Base-by-base conservation (phyloP, 805 yeast genomes). In the Cyberlindnera mycetangii region DNA sequence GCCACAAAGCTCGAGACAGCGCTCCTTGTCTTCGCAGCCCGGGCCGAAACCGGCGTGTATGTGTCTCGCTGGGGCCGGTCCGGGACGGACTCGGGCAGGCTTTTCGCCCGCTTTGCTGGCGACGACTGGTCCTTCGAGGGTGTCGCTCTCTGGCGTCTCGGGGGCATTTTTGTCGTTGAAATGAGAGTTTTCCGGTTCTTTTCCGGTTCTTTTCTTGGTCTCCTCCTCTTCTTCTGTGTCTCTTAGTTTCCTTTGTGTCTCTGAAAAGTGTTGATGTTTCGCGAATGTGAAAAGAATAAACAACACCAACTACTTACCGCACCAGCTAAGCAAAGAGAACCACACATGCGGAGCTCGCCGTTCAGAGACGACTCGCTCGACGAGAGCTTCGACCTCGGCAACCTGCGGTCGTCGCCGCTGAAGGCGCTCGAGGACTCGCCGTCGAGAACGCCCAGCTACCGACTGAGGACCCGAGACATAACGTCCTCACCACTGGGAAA, bases 401-500 rank as follows among this genome's bases (percentile, higher is more conserved):
- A 37, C 34, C 32, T 51, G n/a, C 36, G 41, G 6, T 49, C 57
- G 3, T 52, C 61, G 4, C 58, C 60, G 3, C 31, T 52, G 35
- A 54, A 54, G 39, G 45, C 59, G n/a, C 27, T 44, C 11, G 32
- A 27, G 15, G 45, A 45, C 3, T 47, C 59, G 3, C 53, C 59
- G 5, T 39, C 56, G 7, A 51, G 48, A 22, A 32, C 55, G 0
- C 49, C 54, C 20, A 18, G 38, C 17, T 33, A 42, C 32, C 31
- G 46, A 5, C 20, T 30, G 9, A 24, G 34, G 20, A 2, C 6
- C 11, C 21, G 40, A 17, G 37, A 41, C n/a, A 31, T 32, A 12
- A 31, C 41, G 7, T 51, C 53, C 3, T 53, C 55, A 1, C 54
- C 57, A 0, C 21, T 50, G 19, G 20, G 39, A 4, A 38, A 25